Conservation (phyloP, 1,284 basidiomycete species). For the Abortiporus biennis region DNA sequence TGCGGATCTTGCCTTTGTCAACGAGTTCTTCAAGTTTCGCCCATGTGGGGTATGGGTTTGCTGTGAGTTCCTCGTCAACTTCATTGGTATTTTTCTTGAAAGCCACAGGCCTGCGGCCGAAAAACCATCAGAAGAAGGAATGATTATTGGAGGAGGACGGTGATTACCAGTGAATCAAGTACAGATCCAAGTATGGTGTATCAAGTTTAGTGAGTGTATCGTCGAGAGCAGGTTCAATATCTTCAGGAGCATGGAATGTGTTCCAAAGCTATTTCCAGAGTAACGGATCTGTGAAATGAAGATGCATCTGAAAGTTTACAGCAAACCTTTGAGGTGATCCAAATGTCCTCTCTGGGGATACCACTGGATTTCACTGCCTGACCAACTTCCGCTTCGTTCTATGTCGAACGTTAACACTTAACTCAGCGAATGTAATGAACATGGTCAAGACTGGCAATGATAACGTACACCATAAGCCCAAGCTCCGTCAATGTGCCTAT, state of each 20-base stretch:
- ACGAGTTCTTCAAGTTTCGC: conserved; percentile 77
- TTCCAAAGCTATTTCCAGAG: conserved; percentile 53
- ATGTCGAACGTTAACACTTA: background rate
- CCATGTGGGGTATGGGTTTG: conserved; percentile 80
- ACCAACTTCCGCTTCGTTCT: conserved; percentile 50
- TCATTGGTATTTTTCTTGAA: conserved; percentile 52
- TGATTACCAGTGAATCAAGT: conserved; percentile 78
- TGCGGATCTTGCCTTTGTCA: conserved; percentile 72
- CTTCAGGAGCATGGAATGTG: conserved; percentile 56
- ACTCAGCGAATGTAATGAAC: background rate
- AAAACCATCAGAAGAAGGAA: background rate
- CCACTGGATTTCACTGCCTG: conserved; percentile 35
- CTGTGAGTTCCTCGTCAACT: conserved; percentile 57
- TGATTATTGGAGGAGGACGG: no score
- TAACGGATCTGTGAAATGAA: no score
- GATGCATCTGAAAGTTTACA: no score
- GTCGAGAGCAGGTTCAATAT: conserved; percentile 64
- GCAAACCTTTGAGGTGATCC: conserved; percentile 43
- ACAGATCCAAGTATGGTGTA: conserved; percentile 75
- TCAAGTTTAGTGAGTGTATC: conserved; percentile 62
- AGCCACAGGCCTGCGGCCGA: conserved; percentile 55
- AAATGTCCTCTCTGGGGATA: conserved; percentile 36
- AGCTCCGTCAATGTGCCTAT: conserved; percentile 75
- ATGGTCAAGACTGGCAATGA: background rate
- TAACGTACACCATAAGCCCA: conserved; percentile 53